Conservation (phyloP, 2,329 filamentous ascomycete species). For the Talaromyces funiculosus region DNA sequence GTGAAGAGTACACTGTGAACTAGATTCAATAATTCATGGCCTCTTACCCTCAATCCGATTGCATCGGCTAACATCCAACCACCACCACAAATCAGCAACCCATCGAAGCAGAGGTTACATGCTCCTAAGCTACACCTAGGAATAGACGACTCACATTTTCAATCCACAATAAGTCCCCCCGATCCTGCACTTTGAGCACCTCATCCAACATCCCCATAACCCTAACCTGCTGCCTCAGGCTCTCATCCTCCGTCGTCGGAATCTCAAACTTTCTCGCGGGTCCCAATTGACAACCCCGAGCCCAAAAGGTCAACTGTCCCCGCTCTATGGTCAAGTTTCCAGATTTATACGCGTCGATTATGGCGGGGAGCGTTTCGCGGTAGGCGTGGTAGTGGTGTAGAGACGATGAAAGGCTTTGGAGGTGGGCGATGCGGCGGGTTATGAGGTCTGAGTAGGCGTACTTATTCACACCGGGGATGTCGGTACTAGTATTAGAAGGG, state of each 20-base stretch:
- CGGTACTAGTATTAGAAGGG: neutral
- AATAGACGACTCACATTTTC: neutral
- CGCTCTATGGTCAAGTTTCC: neutral
- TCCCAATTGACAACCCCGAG: neutral
- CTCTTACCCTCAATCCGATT: neutral
- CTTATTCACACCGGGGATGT: neutral
- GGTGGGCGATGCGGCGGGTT: neutral
- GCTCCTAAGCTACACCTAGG: no score
- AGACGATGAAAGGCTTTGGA: neutral
- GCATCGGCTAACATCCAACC: neutral
- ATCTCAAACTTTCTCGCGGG: neutral
- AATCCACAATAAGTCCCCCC: constrained; percentile 4
- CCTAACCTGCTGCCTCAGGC: neutral
- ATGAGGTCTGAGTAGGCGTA: neutral
- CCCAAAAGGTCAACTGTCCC: neutral
- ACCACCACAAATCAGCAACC: neutral
- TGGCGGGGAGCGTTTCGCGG: constrained; percentile 1
- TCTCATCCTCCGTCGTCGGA: neutral
- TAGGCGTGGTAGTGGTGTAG: constrained; percentile 3
- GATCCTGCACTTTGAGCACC: neutral
- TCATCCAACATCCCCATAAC: constrained; percentile 7
- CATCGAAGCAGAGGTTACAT: no score
- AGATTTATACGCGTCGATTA: neutral
- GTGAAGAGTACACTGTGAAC: no score
- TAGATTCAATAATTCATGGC: no score